Evolutionary conservation across 768 basidiomycete species (phyloP).

Genomic region (Rhodosporidiobolus odoratus): DNA sequence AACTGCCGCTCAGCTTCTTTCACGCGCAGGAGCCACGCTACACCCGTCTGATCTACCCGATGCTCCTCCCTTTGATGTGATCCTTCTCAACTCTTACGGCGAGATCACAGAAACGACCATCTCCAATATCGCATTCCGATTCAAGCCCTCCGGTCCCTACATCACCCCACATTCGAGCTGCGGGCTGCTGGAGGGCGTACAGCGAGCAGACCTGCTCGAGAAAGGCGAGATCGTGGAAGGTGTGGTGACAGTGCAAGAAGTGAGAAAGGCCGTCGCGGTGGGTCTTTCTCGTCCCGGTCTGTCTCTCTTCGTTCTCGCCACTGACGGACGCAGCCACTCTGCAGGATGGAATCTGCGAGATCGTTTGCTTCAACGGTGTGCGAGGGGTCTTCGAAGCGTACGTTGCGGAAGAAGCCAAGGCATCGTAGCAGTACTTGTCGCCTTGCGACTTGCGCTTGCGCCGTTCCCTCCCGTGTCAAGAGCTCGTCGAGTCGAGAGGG

Average conservation of each 20-base stretch:
- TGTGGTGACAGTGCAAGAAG: neutral
- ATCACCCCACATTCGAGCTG: slow-evolving; percentile 8
- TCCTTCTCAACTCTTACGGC: slow-evolving; percentile 16
- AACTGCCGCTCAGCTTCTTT: neutral
- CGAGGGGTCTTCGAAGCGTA: slow-evolving; percentile 22
- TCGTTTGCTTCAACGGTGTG: slow-evolving; percentile 36
- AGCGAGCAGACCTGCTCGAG: slow-evolving; percentile 27
- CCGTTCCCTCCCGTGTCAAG: too few relatives aligned
- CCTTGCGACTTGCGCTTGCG: too few relatives aligned
- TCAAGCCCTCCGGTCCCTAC: neutral
- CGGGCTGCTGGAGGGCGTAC: slow-evolving; percentile 20
- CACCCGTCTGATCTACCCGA: neutral
- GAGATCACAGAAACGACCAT: slow-evolving; percentile 32
- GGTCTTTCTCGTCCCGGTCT: neutral
- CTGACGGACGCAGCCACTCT: too few relatives aligned
- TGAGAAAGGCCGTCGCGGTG: slow-evolving; percentile 3
- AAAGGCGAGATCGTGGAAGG: slow-evolving; percentile 10
- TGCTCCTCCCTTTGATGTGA: slow-evolving; percentile 22
- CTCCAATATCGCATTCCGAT: slow-evolving; percentile 30
- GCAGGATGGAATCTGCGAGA: slow-evolving; percentile 3
- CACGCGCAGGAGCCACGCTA: slow-evolving; percentile 2
- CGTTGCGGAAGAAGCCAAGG: neutral
- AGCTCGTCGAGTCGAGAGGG: too few relatives aligned
- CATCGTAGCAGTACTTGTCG: too few relatives aligned
- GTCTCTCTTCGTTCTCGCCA: neutral